These are phyloP conservation scores for Akanthomyces uredinophilus DNA, from an alignment of 2,329 filamentous ascomycete species.

Conservation along the genomic window DNA sequence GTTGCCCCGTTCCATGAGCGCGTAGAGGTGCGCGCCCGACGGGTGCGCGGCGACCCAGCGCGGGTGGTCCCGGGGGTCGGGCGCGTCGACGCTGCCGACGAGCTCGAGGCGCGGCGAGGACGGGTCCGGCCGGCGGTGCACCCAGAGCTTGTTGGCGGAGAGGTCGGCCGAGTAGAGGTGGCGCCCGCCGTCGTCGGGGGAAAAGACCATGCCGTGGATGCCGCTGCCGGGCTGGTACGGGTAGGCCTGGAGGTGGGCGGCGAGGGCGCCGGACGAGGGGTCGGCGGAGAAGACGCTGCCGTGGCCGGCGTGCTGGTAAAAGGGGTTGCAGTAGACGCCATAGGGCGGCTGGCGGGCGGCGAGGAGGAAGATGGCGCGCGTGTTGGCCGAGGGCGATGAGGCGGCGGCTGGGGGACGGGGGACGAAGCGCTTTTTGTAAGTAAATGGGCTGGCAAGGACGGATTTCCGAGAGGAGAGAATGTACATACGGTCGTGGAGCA, in stretches of 20 bases:
- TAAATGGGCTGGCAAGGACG: no score
- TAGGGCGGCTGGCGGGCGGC: slow-evolving; percentile 73
- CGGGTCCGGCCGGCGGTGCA: slow-evolving; percentile 61
- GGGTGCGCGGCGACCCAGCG: slow-evolving; percentile 85
- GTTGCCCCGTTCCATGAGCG: slow-evolving; percentile 86
- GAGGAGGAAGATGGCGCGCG: slow-evolving; percentile 82
- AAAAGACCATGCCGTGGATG: slow-evolving; percentile 80
- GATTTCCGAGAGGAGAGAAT: no score
- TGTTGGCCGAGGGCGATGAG: slow-evolving; percentile 66
- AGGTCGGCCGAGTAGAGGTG: slow-evolving; percentile 78
- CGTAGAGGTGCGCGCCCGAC: slow-evolving; percentile 73
- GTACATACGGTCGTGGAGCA: slow-evolving; percentile 64
- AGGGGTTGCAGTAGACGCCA: slow-evolving; percentile 83
- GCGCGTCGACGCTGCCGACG: slow-evolving; percentile 68
- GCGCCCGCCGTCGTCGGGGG: slow-evolving; percentile 58
- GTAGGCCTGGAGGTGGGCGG: slow-evolving; percentile 64
- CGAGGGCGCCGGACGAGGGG: slow-evolving; percentile 44
- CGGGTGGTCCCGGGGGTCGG: slow-evolving; percentile 68
- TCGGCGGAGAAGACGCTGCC: slow-evolving; percentile 70
- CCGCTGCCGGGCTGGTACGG: slow-evolving; percentile 64
- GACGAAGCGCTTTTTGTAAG: background rate
- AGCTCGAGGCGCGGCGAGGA: slow-evolving; percentile 47
- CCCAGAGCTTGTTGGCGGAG: slow-evolving; percentile 76
- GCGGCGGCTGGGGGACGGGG: slow-evolving; percentile 52
- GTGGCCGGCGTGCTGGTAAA: slow-evolving; percentile 79